Conservation (phyloP, 768 basidiomycete species). For the Auricularia heimuer region DNA sequence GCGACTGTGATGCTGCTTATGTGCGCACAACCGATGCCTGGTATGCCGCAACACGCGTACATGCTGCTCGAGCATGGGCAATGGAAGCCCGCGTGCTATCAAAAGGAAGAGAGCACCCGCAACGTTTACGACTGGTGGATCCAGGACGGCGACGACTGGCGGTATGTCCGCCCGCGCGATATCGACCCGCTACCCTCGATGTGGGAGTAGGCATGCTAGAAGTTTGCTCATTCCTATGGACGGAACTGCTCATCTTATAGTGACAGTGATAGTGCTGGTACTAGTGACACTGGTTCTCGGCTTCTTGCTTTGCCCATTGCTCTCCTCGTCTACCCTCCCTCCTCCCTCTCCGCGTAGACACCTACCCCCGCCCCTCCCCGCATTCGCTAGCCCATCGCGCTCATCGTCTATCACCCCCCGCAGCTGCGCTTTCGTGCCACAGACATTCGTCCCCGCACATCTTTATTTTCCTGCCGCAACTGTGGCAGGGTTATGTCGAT, state of each 20-base stretch:
- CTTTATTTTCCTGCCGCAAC: too few species aligned
- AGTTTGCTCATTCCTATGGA: not conserved
- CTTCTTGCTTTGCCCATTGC: too few species aligned
- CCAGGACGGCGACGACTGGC: not conserved
- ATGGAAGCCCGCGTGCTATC: not conserved
- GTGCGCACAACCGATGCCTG: not conserved
- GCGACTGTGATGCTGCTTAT: not conserved
- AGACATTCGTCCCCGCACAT: too few species aligned
- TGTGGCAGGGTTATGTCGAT: too few species aligned
- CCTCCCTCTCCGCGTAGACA: too few species aligned
- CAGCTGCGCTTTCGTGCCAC: too few species aligned
- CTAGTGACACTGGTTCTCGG: too few species aligned
- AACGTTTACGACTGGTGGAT: not conserved
- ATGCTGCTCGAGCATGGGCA: not conserved
- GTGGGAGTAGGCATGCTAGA: too few species aligned
- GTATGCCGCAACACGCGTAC: not conserved
- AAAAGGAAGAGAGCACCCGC: not conserved
- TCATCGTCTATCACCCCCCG: too few species aligned
- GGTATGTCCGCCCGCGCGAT: not conserved
- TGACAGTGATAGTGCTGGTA: not conserved
- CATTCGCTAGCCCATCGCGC: too few species aligned
- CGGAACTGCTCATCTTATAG: not conserved
- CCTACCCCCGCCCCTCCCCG: too few species aligned
- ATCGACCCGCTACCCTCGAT: not conserved
- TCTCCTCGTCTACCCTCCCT: too few species aligned